Percentiles rank a stretch among this genome's conserved stretches.
These are phyloP conservation scores for Pelagophyceae sp. DNA, from an alignment of 352 stramenopile species.

Conservation along the genomic window DNA sequence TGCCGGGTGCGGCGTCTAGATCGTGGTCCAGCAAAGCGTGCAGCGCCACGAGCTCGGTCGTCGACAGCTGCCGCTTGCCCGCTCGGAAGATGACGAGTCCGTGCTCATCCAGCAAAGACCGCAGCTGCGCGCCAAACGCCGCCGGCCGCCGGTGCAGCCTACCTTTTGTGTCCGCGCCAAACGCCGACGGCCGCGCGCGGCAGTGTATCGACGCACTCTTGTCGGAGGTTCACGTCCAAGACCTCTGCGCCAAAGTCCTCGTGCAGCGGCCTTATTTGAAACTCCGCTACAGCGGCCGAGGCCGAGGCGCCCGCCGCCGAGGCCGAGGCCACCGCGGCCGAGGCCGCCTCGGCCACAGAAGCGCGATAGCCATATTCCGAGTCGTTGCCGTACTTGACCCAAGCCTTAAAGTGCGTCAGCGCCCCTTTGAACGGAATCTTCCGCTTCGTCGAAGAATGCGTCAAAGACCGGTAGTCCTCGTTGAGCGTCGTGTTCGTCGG, in stretches of 20 bases:
- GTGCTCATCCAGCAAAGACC: not conserved
- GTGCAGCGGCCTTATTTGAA: not conserved
- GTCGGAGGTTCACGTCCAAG: not conserved
- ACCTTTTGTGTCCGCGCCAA: too few relatives aligned
- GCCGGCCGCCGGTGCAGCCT: not conserved
- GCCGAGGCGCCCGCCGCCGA: too few relatives aligned
- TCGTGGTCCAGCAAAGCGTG: conserved; percentile 17
- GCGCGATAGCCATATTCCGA: too few relatives aligned
- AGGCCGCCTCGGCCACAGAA: too few relatives aligned
- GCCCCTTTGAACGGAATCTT: not conserved
- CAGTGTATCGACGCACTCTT: too few relatives aligned
- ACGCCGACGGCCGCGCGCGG: too few relatives aligned
- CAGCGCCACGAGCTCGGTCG: conserved; percentile 1
- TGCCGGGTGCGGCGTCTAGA: not conserved
- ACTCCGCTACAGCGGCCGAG: not conserved
- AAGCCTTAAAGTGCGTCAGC: not conserved
- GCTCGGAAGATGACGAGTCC: not conserved
- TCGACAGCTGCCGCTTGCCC: not conserved
- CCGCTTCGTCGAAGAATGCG: not conserved
- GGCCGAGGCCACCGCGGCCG: too few relatives aligned
- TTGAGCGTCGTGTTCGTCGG: conserved; percentile 16
- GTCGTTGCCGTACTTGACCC: not conserved
- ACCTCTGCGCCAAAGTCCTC: not conserved
- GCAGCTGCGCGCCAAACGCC: not conserved
- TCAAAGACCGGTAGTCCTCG: not conserved